Conservation (phyloP, 225 moss, liverwort and hornwort genomes). For the Marchantia paleacea region DNA sequence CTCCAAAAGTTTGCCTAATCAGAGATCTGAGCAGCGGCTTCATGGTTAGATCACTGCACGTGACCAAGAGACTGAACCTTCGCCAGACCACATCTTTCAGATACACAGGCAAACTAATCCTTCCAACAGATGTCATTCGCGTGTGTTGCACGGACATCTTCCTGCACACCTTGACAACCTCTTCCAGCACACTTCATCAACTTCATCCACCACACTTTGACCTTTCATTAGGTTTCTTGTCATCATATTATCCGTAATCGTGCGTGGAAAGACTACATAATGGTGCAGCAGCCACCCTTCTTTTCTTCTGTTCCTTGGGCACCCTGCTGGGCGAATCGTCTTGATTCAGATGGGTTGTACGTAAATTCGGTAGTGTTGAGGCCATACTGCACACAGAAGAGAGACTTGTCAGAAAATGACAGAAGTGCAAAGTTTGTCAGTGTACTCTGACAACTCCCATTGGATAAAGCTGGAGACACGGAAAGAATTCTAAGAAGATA, state of each 20-base stretch:
- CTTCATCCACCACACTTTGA: conserved; percentile 9
- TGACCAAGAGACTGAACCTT: not conserved
- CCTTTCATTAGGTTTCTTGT: conserved; percentile 1
- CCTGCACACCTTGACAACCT: conserved; percentile 7
- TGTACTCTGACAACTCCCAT: no score
- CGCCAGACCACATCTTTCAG: conserved; percentile 10
- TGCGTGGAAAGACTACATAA: conserved; percentile 54
- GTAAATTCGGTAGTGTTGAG: conserved; percentile 81
- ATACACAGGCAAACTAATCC: not conserved
- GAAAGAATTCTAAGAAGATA: no score
- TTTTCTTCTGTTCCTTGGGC: conserved; percentile 62
- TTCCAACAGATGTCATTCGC: not conserved
- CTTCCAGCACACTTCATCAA: conserved; percentile 6
- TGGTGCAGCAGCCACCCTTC: conserved; percentile 76
- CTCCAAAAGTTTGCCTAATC: conserved; percentile 14
- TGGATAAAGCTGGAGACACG: no score
- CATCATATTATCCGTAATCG: not conserved
- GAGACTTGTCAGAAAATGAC: not conserved
- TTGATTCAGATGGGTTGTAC: conserved; percentile 68
- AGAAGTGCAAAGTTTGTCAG: no score
- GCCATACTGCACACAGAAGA: conserved; percentile 52
- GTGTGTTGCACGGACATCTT: conserved; percentile 4
- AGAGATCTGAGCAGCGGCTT: conserved; percentile 9
- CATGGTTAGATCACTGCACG: conserved; percentile 1
- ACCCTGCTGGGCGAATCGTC: conserved; percentile 56